Base-by-base conservation (phyloP, 1,139 yeast genomes). In the Suhomyces guaymorum region DNA sequence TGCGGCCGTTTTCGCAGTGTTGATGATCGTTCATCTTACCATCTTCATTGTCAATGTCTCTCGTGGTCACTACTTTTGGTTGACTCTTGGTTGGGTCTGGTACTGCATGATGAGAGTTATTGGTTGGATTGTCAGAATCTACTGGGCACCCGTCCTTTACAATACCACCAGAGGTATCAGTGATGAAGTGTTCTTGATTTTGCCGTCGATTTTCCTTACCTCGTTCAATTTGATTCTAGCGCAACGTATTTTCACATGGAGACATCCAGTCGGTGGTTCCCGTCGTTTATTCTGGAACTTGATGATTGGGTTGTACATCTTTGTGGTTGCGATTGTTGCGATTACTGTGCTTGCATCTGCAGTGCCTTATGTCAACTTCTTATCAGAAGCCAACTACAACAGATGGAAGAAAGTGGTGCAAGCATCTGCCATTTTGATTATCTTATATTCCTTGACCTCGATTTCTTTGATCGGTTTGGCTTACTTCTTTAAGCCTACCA, bases 221-320 rank as follows among this genome's bases (percentile, higher is more conserved):
- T 61, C 71, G 3, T 55, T 63, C 22, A 66, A 68, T 42, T 64
- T 68, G 47, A 59, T 66, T 22, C 51, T 67, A 39, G 70, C 73
- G 9, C 73, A 67, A 47, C 55, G 74, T 42, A 51, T 68, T 22
- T 68, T 68, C 46, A 66, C 72, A 2, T 68, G 73, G 73, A 57
- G 74, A 51, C 74, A 68, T 49, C 74, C 74, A 10, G 73, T 66
- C 3, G 73, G 73, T 37, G 74, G 74, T 42, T 60, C 67, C 17
- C 47, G 72, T 31, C 50, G 43, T 29, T 47, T 66, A 28, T 68
- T 68, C 44, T 66, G 67, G 61, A 39, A 52, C 33, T 42, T 56
- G 33, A 68, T 68, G 73, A 48, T 57, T 28, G 38, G 39, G 1
- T 49, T 62, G 38, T 68, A 68, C 43, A 44, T 38, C 4, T 43